phyloP scores from a whole-genome alignment of 2,329 filamentous ascomycete genomes.

The Verticillium klebahnii region DNA sequence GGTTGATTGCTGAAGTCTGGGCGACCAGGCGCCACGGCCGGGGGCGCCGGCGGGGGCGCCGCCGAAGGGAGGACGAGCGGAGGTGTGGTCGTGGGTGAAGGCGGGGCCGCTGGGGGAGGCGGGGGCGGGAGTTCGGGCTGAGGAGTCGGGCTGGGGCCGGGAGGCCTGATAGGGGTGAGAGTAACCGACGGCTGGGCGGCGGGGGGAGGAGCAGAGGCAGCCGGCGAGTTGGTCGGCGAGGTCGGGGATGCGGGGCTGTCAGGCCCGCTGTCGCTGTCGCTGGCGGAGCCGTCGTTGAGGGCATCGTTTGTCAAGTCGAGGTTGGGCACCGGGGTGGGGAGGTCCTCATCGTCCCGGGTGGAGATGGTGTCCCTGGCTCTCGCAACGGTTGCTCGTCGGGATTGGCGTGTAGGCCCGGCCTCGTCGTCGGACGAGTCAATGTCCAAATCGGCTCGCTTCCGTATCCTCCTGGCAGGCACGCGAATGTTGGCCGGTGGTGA shows the following conservation, averaged over 20 bases:
- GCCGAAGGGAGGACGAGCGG: not conserved
- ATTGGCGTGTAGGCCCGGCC: not conserved
- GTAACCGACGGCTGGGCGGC: not conserved
- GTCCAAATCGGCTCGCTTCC: not conserved
- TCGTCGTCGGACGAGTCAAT: not conserved
- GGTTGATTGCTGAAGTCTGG: not conserved
- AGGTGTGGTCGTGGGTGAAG: not conserved
- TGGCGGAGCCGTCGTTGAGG: conserved; percentile 5
- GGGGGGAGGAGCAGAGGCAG: conserved; percentile 5
- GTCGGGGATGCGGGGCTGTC: conserved; percentile 1
- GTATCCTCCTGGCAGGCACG: not conserved
- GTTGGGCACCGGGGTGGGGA: not conserved
- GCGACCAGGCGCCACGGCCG: not conserved
- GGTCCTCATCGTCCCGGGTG: not conserved
- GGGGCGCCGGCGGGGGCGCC: not conserved
- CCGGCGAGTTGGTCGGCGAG: conserved; percentile 4
- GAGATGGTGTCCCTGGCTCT: not conserved
- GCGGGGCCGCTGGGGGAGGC: not conserved
- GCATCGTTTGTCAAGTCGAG: not conserved
- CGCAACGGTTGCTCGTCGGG: not conserved
- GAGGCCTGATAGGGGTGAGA: conserved; percentile 1
- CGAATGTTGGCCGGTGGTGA: not conserved
- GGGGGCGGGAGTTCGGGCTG: not conserved
- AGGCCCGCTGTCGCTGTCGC: conserved; percentile 10
- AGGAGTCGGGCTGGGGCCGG: not conserved